phyloP scores from a whole-genome alignment of 768 basidiomycete genomes.

The Phylloporus sp. region DNA sequence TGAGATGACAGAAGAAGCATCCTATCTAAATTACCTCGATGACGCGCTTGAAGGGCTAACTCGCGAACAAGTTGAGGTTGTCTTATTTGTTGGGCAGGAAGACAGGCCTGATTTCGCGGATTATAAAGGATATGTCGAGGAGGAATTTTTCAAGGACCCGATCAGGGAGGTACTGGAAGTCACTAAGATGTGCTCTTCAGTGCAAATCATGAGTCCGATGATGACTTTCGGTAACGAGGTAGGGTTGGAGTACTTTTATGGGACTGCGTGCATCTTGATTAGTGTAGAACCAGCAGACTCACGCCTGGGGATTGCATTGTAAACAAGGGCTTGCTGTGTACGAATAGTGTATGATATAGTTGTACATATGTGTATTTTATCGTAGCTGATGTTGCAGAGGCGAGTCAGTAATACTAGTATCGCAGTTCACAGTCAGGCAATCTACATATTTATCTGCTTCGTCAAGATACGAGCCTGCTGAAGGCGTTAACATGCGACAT shows the following conservation, averaged over 20 bases:
- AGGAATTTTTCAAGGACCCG: neutral
- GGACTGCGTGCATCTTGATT: slow-evolving; percentile 14
- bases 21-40: rapidly evolving
- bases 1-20: neutral
- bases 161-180: slow-evolving; percentile 8
- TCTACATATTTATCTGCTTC: no score
- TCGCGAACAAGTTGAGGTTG: slow-evolving; percentile 3
- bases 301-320: neutral
- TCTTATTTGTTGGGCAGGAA: neutral
- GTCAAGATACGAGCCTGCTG: no score
- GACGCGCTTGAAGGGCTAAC: neutral
- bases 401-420: no score
- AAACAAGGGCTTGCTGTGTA: no score
- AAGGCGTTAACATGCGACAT: no score
- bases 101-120: neutral
- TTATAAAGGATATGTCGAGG: neutral
- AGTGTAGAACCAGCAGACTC: slow-evolving; percentile 1
- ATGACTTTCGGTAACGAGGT: slow-evolving; percentile 6
- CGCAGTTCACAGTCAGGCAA: no score
- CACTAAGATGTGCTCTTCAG: slow-evolving; percentile 9
- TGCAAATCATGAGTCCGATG: neutral
- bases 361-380: no score
- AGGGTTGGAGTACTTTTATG: slow-evolving; percentile 7
- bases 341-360: no score
- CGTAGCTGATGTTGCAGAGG: no score